Evolutionary conservation across 345 rosid species (phyloP), one percentile per base, ranked within the genome.

Genomic region (Theobroma cacao): DNA sequence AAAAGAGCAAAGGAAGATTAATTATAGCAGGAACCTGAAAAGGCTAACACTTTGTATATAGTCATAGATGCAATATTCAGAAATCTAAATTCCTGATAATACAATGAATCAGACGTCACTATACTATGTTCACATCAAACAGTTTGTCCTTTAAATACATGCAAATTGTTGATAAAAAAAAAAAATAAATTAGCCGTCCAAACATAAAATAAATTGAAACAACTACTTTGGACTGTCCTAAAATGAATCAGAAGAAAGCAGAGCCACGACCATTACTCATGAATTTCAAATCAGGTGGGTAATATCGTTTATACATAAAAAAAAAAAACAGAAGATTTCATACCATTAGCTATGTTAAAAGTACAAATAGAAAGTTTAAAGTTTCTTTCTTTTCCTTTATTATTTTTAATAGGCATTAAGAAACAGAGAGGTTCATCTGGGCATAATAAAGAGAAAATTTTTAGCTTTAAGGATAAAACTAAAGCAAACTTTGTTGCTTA

Each of bases 261-360:
- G 55, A 59, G n/a, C 75, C 14, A 70, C 20, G 45, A 69, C 11
- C 11, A 43, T 69, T 69, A 26, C 74, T 53, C 1, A 24, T 24
- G 30, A 43, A 45, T 43, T 69, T 69, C 40, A 70, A 28, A 77
- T 55, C 66, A n/a, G n/a, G n/a, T 30, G 24, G 53, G 40, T 45
- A 67, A 78, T 3, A 11, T 67, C 55, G 28, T 40, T 20, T 65
- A n/a, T 31, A 17, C 31, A 45, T 7, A 55, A 31, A 17, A 80
- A 12, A 40, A 59, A 17, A 50, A 68, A 65, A 70, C 71, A 31
- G 50, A 77, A 64, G 65, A 64, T 74, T 62, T 48, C 75, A 47
- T 48, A 70, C 72, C 75, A 34, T 66, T 59, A 20, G 45, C 38
- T n/a, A 4, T 33, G 24, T 10, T 33, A 20, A 63, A 36, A 31